Percentiles rank a stretch among this genome's conserved stretches.
Evolutionary conservation across 108 stramenopile genomes (phyloP).

Genomic region (Cylindrotheca fusiformis): DNA sequence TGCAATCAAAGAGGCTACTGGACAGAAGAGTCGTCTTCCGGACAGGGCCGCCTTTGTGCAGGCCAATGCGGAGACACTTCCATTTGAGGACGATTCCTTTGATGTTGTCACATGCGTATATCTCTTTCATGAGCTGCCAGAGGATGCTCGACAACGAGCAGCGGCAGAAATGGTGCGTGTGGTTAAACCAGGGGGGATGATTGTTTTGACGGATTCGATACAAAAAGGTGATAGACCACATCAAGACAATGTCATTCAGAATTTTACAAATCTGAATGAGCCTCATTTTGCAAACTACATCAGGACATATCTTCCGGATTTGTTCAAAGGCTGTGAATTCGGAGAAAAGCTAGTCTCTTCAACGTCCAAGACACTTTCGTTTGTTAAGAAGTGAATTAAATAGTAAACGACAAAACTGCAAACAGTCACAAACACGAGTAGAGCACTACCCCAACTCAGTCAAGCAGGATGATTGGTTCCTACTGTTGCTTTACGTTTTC

Average conservation of each 20-base stretch:
- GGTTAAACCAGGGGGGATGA: slow-evolving; percentile 28
- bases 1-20: background rate
- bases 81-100: slow-evolving; percentile 40
- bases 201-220: slow-evolving; percentile 47
- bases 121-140: slow-evolving; percentile 54
- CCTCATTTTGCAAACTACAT: slow-evolving; percentile 34
- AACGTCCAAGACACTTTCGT: background rate
- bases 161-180: slow-evolving; percentile 46
- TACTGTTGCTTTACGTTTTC: no score
- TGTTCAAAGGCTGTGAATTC: background rate
- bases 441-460: no score
- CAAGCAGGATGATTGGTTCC: no score
- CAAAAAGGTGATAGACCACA: slow-evolving; percentile 46
- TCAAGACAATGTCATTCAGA: slow-evolving; percentile 15
- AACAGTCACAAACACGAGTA: no score
- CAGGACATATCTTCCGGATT: background rate
- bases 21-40: background rate
- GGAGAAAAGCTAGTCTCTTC: background rate
- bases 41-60: slow-evolving; percentile 35
- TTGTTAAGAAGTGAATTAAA: background rate
- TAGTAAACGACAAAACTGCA: no score
- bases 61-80: slow-evolving; percentile 52
- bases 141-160: slow-evolving; percentile 22
- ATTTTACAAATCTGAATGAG: slow-evolving; percentile 46
- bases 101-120: slow-evolving; percentile 59